These are phyloP conservation scores for Mytilinidion resinicola DNA, from an alignment of 495 filamentous ascomycete genomes.

Conservation along the genomic window DNA sequence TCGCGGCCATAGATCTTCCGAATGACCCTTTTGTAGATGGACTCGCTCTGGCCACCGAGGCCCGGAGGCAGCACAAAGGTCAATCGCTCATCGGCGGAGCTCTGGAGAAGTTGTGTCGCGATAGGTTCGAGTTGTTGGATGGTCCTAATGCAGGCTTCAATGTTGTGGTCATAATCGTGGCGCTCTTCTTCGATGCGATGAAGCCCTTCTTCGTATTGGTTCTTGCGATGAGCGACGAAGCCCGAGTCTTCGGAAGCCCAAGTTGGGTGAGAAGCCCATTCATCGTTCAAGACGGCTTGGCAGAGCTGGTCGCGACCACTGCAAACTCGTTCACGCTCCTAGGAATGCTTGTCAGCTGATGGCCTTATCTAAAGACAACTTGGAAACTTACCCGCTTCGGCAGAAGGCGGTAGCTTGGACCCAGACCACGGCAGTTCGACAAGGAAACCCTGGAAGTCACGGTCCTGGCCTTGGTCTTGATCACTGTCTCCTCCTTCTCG, in stretches of 20 bases:
- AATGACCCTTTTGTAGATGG: conserved; percentile 91
- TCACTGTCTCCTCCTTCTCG: conserved; percentile 62
- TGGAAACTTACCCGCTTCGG: conserved; percentile 61
- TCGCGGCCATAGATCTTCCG: conserved; percentile 97
- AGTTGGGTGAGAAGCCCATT: conserved; percentile 97
- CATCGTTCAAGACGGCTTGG: conserved; percentile 84
- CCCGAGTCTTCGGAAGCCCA: conserved; percentile 99
- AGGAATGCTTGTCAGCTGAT: neutral
- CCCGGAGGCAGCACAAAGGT: conserved; percentile 70
- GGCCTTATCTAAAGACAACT: too few relatives aligned
- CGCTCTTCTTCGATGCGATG: conserved; percentile 97
- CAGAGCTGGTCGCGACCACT: conserved; percentile 93
- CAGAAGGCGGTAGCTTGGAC: conserved; percentile 88
- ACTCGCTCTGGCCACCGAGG: conserved; percentile 87
- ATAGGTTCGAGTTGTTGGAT: conserved; percentile 94
- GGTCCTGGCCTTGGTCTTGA: conserved; percentile 68
- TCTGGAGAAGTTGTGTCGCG: conserved; percentile 73
- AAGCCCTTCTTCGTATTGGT: conserved; percentile 81
- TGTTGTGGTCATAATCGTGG: conserved; percentile 97
- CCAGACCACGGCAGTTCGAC: conserved; percentile 86
- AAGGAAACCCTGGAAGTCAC: conserved; percentile 73
- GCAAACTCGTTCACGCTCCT: conserved; percentile 79
- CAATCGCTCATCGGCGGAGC: conserved; percentile 62
- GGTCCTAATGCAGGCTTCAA: conserved; percentile 85
- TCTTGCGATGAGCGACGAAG: conserved; percentile 97